A percentile compares a stretch with the other conserved stretches of the same genome.
Evolutionary conservation across 2,329 filamentous ascomycete genomes (phyloP).

Genomic region (Clonostachys sp.): DNA sequence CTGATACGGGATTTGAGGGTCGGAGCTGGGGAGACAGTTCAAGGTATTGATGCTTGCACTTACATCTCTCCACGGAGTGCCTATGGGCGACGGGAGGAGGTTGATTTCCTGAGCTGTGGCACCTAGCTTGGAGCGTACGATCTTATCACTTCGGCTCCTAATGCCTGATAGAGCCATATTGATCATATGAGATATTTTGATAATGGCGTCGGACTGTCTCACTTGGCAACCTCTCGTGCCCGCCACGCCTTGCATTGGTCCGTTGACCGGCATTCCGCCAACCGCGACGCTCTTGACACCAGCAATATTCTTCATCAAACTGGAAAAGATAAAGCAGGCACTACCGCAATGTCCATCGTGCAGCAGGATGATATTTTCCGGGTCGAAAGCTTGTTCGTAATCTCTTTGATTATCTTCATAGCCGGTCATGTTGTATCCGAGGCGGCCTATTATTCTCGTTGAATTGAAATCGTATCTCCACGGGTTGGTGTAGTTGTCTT

Average conservation of each 20-base stretch:
- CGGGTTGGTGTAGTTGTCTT: conserved; percentile 5
- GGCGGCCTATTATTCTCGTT: conserved; percentile 30
- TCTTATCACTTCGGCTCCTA: too few relatives aligned
- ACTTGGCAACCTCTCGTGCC: conserved; percentile 49
- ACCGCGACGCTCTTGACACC: conserved; percentile 52
- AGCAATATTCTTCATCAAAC: conserved; percentile 44
- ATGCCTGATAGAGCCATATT: not conserved
- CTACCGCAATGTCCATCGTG: conserved; percentile 55
- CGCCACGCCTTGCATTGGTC: conserved; percentile 53
- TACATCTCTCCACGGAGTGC: conserved; percentile 9
- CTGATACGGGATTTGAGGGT: conserved; percentile 40
- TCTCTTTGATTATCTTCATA: conserved; percentile 18
- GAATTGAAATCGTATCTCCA: conserved; percentile 10
- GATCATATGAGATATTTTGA: not conserved
- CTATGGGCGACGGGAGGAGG: not conserved
- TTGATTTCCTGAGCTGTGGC: too few relatives aligned
- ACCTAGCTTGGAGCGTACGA: too few relatives aligned
- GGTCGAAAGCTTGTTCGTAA: conserved; percentile 17
- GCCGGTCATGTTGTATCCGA: conserved; percentile 36
- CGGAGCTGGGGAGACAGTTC: conserved; percentile 25
- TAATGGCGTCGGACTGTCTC: conserved; percentile 14
- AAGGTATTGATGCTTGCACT: conserved; percentile 25
- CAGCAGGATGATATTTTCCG: conserved; percentile 34
- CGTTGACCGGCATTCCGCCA: conserved; percentile 46
- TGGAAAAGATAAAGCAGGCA: conserved; percentile 53